phyloP scores from a whole-genome alignment of 2,329 filamentous ascomycete genomes.

The Pseudogymnoascus sp. region DNA sequence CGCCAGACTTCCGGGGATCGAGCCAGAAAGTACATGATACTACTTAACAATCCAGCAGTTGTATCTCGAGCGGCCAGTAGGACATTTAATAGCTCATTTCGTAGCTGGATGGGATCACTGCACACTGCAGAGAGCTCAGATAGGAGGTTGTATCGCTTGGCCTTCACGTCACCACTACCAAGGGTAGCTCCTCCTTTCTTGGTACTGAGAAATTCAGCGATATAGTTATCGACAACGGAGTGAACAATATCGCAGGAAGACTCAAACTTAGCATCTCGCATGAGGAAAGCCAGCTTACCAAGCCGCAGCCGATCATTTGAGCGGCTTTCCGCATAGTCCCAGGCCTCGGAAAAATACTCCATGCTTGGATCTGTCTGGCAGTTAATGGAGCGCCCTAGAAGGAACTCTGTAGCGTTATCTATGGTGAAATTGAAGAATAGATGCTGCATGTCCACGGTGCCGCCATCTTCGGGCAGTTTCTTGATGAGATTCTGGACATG shows the following conservation, averaged over 20 bases:
- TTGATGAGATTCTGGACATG: constrained; percentile 57
- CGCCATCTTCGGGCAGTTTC: constrained; percentile 49
- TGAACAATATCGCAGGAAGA: constrained; percentile 34
- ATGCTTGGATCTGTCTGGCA: constrained; percentile 20
- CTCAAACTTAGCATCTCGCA: constrained; percentile 29
- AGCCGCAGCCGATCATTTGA: constrained; percentile 35
- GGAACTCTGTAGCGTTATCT: constrained; percentile 37
- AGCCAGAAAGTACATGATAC: constrained; percentile 42
- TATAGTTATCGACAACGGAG: constrained; percentile 42
- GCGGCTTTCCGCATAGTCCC: constrained; percentile 40
- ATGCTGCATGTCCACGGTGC: constrained; percentile 52
- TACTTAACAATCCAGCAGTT: constrained; percentile 44
- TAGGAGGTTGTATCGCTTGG: constrained; percentile 48
- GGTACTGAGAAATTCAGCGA: constrained; percentile 20
- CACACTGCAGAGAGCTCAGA: constrained; percentile 46
- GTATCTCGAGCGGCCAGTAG: constrained; percentile 53
- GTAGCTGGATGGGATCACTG: constrained; percentile 37
- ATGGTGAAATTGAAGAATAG: constrained; percentile 54
- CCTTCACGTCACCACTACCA: constrained; percentile 22
- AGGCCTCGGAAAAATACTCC: constrained; percentile 39
- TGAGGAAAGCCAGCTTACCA: constrained; percentile 31
- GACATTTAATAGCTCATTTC: constrained; percentile 46
- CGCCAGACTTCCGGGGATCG: constrained; percentile 37
- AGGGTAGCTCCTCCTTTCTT: too few relatives aligned
- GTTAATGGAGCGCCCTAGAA: constrained; percentile 50